Percentiles rank a stretch among this genome's conserved stretches.
These are phyloP conservation scores for Lactarius pseudohatsudake DNA, from an alignment of 768 basidiomycete species.

Conservation along the genomic window DNA sequence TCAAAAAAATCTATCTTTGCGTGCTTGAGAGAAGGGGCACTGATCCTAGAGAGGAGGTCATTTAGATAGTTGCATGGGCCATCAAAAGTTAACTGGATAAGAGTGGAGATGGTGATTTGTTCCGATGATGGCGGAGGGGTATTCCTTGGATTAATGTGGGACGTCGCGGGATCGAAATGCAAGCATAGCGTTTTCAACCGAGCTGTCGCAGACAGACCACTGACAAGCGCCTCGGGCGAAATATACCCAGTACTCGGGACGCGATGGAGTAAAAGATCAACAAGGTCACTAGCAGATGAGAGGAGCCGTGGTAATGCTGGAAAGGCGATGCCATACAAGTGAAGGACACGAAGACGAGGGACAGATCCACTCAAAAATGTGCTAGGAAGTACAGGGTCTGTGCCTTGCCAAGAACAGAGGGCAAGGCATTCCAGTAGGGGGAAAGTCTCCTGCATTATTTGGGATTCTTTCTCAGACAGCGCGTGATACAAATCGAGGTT, in stretches of 20 bases:
- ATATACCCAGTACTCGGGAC: not conserved
- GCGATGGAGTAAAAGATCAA: not conserved
- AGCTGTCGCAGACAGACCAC: slow-evolving; percentile 4
- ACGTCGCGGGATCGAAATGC: not conserved
- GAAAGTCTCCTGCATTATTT: not conserved
- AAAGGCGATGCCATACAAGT: slow-evolving; percentile 1
- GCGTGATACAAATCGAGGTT: not conserved
- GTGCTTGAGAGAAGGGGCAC: not conserved
- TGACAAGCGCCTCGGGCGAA: not conserved
- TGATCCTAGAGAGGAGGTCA: not conserved
- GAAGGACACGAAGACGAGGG: not conserved
- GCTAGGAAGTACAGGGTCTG: not conserved
- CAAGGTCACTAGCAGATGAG: not conserved
- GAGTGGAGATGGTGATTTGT: not conserved
- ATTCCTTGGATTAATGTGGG: not conserved
- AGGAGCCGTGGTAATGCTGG: not conserved
- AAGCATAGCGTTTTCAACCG: not conserved
- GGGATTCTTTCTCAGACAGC: not conserved
- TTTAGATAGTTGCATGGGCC: slow-evolving; percentile 6
- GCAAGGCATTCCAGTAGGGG: not conserved
- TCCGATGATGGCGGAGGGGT: not conserved
- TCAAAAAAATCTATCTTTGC: not conserved
- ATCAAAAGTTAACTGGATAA: not conserved
- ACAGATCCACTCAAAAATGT: not conserved
- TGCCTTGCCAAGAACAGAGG: not conserved